A percentile compares a stretch with the other conserved stretches of the same genome.
phyloP scores from a whole-genome alignment of 2,329 filamentous ascomycete species.

The Curvularia sp. region DNA sequence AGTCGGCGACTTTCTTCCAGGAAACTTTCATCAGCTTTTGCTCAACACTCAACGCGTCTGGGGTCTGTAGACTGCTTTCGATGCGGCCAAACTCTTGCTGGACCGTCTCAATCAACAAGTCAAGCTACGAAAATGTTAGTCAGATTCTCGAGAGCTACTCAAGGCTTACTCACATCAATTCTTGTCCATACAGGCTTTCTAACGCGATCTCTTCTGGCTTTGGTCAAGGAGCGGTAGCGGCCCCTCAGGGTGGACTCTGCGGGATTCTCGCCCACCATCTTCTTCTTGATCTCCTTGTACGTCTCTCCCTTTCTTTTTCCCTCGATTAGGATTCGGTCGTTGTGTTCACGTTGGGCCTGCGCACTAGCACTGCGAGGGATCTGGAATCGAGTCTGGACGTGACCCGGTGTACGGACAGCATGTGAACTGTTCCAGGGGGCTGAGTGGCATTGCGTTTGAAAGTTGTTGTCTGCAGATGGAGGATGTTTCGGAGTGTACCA shows the following conservation, averaged over 20 bases:
- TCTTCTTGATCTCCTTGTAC: slow-evolving; percentile 68
- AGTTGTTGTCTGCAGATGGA: neutral
- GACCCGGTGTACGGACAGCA: neutral
- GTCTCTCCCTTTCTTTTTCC: slow-evolving; percentile 65
- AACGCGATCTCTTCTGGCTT: slow-evolving; percentile 67
- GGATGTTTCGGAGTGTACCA: slow-evolving; percentile 18
- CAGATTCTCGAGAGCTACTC: too few species aligned
- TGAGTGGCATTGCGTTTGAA: neutral
- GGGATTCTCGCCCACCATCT: slow-evolving; percentile 65
- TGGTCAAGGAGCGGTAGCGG: slow-evolving; percentile 70
- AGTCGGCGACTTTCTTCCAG: slow-evolving; percentile 66
- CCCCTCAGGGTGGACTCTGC: slow-evolving; percentile 77
- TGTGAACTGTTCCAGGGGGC: neutral
- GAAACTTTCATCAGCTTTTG: slow-evolving; percentile 56
- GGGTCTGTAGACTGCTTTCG: slow-evolving; percentile 17
- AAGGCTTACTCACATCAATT: slow-evolving; percentile 65
- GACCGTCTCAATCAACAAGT: slow-evolving; percentile 36
- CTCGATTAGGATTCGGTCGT: slow-evolving; percentile 57
- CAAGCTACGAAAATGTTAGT: slow-evolving; percentile 32
- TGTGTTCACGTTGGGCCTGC: slow-evolving; percentile 25
- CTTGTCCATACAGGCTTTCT: slow-evolving; percentile 70
- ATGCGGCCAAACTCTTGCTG: slow-evolving; percentile 31
- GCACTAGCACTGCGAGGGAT: slow-evolving; percentile 2
- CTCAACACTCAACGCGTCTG: slow-evolving; percentile 14
- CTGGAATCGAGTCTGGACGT: slow-evolving; percentile 9